These are phyloP conservation scores for Eragrostis nindensis DNA, from an alignment of 176 grass and related monocot species.

Conservation along the genomic window DNA sequence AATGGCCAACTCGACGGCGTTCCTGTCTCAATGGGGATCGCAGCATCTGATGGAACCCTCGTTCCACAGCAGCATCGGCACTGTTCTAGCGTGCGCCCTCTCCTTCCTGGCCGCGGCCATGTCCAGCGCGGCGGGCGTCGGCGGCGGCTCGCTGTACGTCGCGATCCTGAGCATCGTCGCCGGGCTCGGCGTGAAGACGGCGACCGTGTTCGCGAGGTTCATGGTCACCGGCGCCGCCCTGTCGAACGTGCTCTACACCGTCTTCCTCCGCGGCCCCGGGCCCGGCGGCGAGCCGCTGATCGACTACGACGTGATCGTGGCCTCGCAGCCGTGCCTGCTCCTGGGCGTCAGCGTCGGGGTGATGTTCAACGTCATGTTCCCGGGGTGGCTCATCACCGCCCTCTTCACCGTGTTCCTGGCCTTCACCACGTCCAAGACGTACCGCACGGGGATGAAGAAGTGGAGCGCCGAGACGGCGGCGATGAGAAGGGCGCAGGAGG, in stretches of 20 bases:
- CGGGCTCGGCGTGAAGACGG: conserved; percentile 38
- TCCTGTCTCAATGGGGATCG: conserved; percentile 3
- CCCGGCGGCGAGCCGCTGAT: conserved; percentile 12
- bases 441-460: conserved; percentile 56
- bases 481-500: conserved; percentile 44
- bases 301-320: conserved; percentile 46
- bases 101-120: conserved; percentile 51
- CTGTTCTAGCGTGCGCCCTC: conserved; percentile 19
- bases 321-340: conserved; percentile 52
- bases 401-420: conserved; percentile 70
- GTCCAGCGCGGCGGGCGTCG: conserved; percentile 47
- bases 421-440: conserved; percentile 66
- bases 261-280: conserved; percentile 18
- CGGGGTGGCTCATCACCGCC: conserved; percentile 82
- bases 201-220: conserved; percentile 45
- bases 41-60: neutral
- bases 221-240: conserved; percentile 51
- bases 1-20: neutral
- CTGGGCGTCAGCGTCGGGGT: conserved; percentile 44
- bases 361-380: conserved; percentile 73
- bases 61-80: neutral
- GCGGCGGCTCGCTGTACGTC: conserved; percentile 47
- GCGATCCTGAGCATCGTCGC: conserved; percentile 44
- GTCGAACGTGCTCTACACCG: conserved; percentile 48
- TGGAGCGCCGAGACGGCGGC: conserved; percentile 53